phyloP scores from a whole-genome alignment of 257 asterid species.

The Paulownia fortunei region DNA sequence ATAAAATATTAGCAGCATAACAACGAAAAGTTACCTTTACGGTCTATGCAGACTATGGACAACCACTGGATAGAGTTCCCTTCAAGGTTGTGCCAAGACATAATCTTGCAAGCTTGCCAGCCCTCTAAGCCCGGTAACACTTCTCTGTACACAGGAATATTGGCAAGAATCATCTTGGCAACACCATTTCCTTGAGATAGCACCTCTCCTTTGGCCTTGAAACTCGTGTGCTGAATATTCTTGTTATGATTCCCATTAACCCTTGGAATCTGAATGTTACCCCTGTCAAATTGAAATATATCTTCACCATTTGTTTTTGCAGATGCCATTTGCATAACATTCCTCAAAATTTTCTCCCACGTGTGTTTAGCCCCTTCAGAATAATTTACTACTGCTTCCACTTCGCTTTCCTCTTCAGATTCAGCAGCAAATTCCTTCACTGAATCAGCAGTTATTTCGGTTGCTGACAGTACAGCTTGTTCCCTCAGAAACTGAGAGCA shows the following conservation, averaged over 20 bases:
- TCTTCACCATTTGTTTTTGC: constrained; percentile 28
- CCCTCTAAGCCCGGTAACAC: constrained; percentile 81
- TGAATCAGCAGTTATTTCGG: constrained; percentile 81
- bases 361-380: constrained; percentile 60
- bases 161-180: constrained; percentile 59
- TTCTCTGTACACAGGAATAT: constrained; percentile 75
- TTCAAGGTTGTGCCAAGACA: constrained; percentile 78
- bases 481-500: constrained; percentile 81
- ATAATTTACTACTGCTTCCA: constrained; percentile 54
- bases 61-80: constrained; percentile 94
- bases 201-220: constrained; percentile 70
- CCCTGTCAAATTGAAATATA: constrained; percentile 33
- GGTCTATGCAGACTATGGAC: constrained; percentile 77
- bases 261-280: constrained; percentile 31
- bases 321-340: constrained; percentile 39
- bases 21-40: constrained; percentile 58
- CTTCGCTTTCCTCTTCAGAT: constrained; percentile 59
- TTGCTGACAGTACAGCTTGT: constrained; percentile 86
- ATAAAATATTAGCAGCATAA: not conserved
- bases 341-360: too few relatives aligned
- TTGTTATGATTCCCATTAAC: constrained; percentile 70
- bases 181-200: constrained; percentile 84
- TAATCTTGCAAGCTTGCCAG: constrained; percentile 79
- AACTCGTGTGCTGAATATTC: constrained; percentile 71
- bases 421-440: constrained; percentile 74